A percentile compares a stretch with the other conserved stretches of the same genome.
These are phyloP conservation scores for Collybia sp. DNA, from an alignment of 768 basidiomycete species.

Conservation along the genomic window DNA sequence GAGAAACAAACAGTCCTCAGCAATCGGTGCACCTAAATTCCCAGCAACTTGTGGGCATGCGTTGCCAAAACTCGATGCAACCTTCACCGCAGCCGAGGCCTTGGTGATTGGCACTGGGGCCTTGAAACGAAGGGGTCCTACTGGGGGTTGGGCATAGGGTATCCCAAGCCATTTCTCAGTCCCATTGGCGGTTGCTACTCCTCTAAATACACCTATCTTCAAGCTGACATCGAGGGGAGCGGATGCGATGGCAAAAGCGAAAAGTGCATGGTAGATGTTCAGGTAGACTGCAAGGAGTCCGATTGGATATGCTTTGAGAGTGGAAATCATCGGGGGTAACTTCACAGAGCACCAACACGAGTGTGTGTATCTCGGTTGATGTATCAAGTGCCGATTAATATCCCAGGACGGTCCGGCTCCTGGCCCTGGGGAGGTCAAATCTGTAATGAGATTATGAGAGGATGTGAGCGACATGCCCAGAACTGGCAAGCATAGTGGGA, in stretches of 20 bases:
- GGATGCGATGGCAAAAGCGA: slow-evolving; percentile 4
- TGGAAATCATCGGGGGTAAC: no score
- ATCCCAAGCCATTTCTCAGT: slow-evolving; percentile 59
- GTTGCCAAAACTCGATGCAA: slow-evolving; percentile 47
- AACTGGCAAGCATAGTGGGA: no score
- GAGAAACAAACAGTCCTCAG: slow-evolving; percentile 52
- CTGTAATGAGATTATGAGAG: no score
- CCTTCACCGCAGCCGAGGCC: slow-evolving; percentile 21
- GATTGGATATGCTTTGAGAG: no score
- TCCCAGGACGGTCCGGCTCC: no score
- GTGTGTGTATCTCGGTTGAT: no score
- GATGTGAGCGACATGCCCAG: no score
- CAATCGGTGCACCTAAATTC: slow-evolving; percentile 35
- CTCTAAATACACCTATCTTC: slow-evolving; percentile 42
- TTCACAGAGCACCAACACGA: no score
- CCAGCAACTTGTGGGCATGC: slow-evolving; percentile 48
- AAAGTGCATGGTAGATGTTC: background rate
- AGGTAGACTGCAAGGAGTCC: background rate
- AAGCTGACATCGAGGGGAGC: slow-evolving; percentile 31
- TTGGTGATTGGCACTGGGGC: slow-evolving; percentile 40
- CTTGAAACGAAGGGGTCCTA: slow-evolving; percentile 53
- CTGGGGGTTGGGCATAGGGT: slow-evolving; percentile 53
- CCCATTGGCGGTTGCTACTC: slow-evolving; percentile 34
- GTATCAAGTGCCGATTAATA: no score
- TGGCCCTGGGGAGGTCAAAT: no score